phyloP scores from a whole-genome alignment of 2,329 filamentous ascomycete species.

The Colletotrichum spinosum region DNA sequence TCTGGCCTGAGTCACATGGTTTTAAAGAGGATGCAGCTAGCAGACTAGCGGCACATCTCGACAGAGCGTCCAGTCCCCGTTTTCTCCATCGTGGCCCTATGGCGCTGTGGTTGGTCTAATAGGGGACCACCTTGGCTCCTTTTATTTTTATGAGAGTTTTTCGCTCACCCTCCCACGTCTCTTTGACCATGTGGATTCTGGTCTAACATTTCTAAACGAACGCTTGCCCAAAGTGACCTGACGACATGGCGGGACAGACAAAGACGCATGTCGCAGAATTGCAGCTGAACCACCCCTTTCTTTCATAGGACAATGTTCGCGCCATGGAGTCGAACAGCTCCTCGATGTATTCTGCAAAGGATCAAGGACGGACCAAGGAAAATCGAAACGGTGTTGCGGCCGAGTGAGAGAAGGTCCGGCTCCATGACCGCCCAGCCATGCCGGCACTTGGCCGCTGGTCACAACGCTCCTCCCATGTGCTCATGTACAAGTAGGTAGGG shows the following conservation, averaged over 20 bases:
- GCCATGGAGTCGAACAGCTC: no score
- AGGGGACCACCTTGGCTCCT: conserved; percentile 32
- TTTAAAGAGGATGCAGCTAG: conserved; percentile 37
- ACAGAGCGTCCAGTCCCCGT: conserved; percentile 12
- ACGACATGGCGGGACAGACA: conserved; percentile 11
- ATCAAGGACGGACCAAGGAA: background rate
- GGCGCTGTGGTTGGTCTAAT: conserved; percentile 27
- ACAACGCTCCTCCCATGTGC: conserved; percentile 27
- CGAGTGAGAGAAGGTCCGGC: background rate
- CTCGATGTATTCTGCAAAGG: background rate
- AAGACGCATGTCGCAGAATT: conserved; percentile 24
- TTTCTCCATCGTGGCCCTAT: conserved; percentile 36
- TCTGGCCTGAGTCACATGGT: conserved; percentile 35
- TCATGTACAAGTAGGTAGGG: conserved; percentile 7
- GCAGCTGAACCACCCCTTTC: conserved; percentile 1
- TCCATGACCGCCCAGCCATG: conserved; percentile 24
- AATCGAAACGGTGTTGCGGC: conserved; percentile 7
- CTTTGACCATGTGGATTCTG: conserved; percentile 25
- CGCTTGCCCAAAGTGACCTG: conserved; percentile 20
- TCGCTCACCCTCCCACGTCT: background rate
- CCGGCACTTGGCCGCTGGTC: conserved; percentile 34
- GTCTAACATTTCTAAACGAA: conserved; percentile 12
- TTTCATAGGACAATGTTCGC: no score
- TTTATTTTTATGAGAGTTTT: conserved; percentile 1
- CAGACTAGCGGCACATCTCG: conserved; percentile 31